A percentile compares a stretch with the other conserved stretches of the same genome.
Evolutionary conservation across 176 grass and related monocot genomes (phyloP).

Genomic region (Calamus simplicifolius): DNA sequence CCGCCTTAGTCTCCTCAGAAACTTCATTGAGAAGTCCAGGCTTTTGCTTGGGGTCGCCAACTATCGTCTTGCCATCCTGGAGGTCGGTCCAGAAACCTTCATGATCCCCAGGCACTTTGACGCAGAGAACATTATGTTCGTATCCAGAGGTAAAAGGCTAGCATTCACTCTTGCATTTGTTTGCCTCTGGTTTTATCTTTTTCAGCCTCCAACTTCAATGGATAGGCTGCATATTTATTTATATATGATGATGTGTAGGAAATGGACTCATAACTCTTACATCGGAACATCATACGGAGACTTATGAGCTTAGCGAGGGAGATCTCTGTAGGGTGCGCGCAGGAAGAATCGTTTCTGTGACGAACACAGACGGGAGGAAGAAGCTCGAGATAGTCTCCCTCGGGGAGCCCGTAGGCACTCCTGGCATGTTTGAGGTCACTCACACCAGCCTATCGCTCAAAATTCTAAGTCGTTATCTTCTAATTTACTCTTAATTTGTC

Average conservation of each 20-base stretch:
- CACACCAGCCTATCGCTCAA: too few species aligned
- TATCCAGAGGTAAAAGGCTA: conserved; percentile 31
- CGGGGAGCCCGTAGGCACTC: conserved; percentile 42
- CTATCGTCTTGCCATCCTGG: conserved; percentile 52
- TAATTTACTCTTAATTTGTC: too few species aligned
- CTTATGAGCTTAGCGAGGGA: conserved; percentile 43
- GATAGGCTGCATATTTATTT: neutral
- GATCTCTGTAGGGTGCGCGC: conserved; percentile 47
- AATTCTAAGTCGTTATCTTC: too few species aligned
- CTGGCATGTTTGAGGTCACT: conserved; percentile 47
- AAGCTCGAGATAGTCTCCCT: conserved; percentile 60
- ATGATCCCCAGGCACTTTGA: conserved; percentile 54
- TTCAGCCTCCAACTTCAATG: neutral
- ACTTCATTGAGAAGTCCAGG: conserved; percentile 45
- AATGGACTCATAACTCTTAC: conserved; percentile 32
- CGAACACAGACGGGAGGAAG: conserved; percentile 54
- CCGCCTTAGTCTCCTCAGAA: conserved; percentile 25
- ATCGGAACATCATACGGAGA: conserved; percentile 36
- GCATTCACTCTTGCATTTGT: neutral
- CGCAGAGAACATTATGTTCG: conserved; percentile 52
- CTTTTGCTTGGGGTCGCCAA: conserved; percentile 58
- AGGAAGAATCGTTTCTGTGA: conserved; percentile 42
- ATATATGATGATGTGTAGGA: conserved; percentile 15
- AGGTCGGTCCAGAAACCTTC: conserved; percentile 49
- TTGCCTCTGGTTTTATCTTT: neutral